Percentiles rank a stretch among this genome's conserved stretches.
phyloP scores from a whole-genome alignment of 2,329 filamentous ascomycete species.

The Penicillium sp. region DNA sequence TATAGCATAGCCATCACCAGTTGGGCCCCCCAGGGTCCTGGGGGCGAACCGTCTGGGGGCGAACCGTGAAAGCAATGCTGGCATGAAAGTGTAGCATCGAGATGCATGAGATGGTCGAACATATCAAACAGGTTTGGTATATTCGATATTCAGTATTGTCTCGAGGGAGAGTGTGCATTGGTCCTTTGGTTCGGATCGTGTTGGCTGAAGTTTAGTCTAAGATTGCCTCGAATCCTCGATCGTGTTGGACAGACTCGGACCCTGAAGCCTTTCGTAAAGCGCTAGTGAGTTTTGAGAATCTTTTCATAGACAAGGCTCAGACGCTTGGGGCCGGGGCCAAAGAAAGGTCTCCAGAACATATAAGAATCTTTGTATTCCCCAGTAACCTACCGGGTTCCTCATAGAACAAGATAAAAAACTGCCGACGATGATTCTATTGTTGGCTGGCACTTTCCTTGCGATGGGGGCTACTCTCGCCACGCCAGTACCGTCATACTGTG shows the following conservation, averaged over 20 bases:
- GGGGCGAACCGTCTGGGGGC: neutral
- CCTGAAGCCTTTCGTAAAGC: neutral
- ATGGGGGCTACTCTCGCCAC: neutral
- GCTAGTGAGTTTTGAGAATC: neutral
- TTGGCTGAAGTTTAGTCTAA: neutral
- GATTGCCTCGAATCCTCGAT: no score
- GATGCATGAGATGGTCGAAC: neutral
- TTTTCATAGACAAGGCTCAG: conserved; percentile 1
- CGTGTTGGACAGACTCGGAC: neutral
- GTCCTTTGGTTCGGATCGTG: neutral
- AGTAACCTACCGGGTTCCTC: neutral
- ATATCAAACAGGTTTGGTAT: no score
- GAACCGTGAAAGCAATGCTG: neutral
- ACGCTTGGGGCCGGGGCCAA: conserved; percentile 2
- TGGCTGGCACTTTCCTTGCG: neutral
- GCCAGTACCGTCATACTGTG: neutral
- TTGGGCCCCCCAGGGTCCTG: neutral
- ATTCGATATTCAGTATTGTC: neutral
- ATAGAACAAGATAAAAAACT: neutral
- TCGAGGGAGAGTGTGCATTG: no score
- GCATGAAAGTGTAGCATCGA: neutral
- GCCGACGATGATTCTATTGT: neutral
- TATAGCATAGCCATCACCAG: neutral
- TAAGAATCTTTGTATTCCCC: neutral
- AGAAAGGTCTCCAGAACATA: neutral